Percentiles rank a stretch among this genome's conserved stretches.
These are phyloP conservation scores for Neurospora sp. DNA, from an alignment of 495 filamentous ascomycete species.

Conservation along the genomic window DNA sequence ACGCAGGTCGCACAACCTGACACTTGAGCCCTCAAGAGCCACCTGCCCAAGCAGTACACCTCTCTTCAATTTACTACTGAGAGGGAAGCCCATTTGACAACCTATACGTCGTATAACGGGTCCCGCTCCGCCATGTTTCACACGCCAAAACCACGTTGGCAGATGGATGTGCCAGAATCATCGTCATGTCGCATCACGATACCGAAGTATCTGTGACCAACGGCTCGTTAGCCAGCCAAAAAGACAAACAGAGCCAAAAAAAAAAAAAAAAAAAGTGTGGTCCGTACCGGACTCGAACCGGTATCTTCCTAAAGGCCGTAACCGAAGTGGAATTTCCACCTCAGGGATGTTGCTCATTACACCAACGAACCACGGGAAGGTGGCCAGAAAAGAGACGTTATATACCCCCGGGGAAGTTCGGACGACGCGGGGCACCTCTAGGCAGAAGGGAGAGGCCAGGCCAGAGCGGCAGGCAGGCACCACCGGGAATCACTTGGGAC, in stretches of 20 bases:
- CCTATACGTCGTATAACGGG: not conserved
- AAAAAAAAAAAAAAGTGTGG: not conserved
- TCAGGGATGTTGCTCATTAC: not conserved
- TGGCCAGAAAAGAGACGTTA: too few species aligned
- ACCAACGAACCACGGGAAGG: not conserved
- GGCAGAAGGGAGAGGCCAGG: not conserved
- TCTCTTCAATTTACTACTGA: not conserved
- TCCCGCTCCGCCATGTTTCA: not conserved
- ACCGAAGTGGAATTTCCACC: not conserved
- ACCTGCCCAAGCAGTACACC: not conserved
- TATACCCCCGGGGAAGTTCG: not conserved
- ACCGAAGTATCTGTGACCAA: not conserved
- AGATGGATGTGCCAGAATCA: not conserved
- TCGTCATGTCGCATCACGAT: not conserved
- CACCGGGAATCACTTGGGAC: too few species aligned
- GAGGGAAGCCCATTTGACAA: not conserved
- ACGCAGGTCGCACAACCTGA: not conserved
- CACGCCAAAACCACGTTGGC: not conserved
- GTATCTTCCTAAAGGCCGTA: not conserved
- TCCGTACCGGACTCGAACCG: not conserved
- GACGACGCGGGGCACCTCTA: not conserved
- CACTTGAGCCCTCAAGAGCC: not conserved
- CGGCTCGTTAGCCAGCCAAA: not conserved
- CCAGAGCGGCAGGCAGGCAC: not conserved
- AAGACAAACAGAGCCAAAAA: not conserved